Conservation (phyloP, 352 stramenopile species). For the Discostella stelligera region DNA sequence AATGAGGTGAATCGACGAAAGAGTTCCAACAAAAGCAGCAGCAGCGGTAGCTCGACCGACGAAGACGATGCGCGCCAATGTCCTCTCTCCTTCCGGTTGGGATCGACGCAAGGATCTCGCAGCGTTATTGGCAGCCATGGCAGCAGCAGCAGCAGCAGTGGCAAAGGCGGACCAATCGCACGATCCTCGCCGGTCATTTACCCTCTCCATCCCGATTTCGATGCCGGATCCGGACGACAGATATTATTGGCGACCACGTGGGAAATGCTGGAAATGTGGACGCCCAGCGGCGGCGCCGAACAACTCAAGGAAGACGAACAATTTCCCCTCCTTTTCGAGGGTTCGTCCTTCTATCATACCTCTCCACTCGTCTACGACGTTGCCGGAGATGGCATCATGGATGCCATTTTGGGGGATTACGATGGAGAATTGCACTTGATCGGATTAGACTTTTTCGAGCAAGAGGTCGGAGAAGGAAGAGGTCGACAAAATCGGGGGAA, state of each 20-base stretch:
- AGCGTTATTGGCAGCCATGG: no score
- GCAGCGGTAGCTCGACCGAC: background rate
- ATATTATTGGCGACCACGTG: constrained; percentile 72
- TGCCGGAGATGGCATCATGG: constrained; percentile 64
- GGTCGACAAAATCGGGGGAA: background rate
- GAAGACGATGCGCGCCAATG: constrained; percentile 33
- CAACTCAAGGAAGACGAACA: constrained; percentile 67
- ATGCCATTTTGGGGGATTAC: constrained; percentile 68
- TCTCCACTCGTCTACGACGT: constrained; percentile 70
- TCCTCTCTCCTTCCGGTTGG: constrained; percentile 51
- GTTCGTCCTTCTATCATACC: constrained; percentile 63
- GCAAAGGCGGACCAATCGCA: constrained; percentile 24
- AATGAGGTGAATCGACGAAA: constrained; percentile 12
- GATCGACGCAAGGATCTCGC: constrained; percentile 32
- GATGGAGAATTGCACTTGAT: constrained; percentile 52
- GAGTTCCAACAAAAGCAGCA: background rate
- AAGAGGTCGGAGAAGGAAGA: background rate
- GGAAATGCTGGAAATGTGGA: constrained; percentile 76
- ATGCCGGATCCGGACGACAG: constrained; percentile 64
- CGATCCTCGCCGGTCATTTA: constrained; percentile 63
- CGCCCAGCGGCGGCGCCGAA: constrained; percentile 44
- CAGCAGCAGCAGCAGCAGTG: background rate
- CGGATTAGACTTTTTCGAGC: constrained; percentile 49
- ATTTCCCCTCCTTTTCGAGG: constrained; percentile 73
- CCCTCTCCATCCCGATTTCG: constrained; percentile 65